These are phyloP conservation scores for Ophiostoma piceae DNA, from an alignment of 2,329 filamentous ascomycete species.

Conservation along the genomic window DNA sequence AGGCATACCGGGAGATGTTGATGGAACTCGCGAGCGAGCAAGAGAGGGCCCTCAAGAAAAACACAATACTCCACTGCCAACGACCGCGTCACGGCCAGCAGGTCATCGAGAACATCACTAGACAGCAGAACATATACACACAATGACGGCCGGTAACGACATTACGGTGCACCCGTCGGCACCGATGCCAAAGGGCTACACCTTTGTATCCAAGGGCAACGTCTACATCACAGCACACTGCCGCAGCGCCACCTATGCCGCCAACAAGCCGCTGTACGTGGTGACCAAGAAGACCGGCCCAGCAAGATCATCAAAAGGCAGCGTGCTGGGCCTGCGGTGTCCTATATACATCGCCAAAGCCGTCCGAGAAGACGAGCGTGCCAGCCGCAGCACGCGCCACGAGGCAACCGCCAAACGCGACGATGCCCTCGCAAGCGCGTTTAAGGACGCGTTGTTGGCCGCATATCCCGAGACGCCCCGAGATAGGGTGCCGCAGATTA, in stretches of 20 bases:
- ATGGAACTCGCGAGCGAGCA: background rate
- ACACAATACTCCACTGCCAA: background rate
- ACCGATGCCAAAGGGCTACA: slow-evolving; percentile 39
- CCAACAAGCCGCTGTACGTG: slow-evolving; percentile 35
- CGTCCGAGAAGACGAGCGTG: slow-evolving; percentile 32
- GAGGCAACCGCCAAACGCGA: slow-evolving; percentile 36
- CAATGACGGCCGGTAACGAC: slow-evolving; percentile 25
- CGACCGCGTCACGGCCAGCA: background rate
- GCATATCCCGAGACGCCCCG: slow-evolving; percentile 41
- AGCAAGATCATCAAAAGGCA: slow-evolving; percentile 18
- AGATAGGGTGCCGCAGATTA: slow-evolving; percentile 33
- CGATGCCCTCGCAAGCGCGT: slow-evolving; percentile 32
- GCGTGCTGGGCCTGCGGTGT: slow-evolving; percentile 38
- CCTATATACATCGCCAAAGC: slow-evolving; percentile 33
- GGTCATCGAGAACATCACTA: background rate
- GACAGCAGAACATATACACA: background rate
- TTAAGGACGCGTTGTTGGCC: slow-evolving; percentile 35
- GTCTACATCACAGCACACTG: slow-evolving; percentile 41
- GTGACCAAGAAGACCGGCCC: slow-evolving; percentile 29
- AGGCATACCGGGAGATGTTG: background rate
- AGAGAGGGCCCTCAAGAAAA: background rate
- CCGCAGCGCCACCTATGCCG: slow-evolving; percentile 36
- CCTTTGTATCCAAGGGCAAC: slow-evolving; percentile 41
- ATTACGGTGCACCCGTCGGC: slow-evolving; percentile 22
- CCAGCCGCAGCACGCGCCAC: slow-evolving; percentile 34